phyloP scores from a whole-genome alignment of 257 asterid species.

The Eustoma russellianum region DNA sequence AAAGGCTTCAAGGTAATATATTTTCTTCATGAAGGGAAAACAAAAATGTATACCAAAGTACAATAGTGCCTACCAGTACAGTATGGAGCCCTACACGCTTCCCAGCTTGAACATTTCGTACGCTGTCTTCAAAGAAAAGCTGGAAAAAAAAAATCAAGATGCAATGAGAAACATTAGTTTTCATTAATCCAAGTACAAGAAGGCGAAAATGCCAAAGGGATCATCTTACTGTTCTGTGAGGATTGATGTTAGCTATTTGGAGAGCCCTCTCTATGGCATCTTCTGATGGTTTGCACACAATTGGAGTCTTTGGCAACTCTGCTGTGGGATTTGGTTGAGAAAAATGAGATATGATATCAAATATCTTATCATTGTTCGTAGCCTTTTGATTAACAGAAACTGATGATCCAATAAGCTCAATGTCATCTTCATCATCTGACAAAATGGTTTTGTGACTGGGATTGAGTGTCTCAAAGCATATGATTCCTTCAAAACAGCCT shows the following conservation, averaged over 20 bases:
- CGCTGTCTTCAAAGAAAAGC: slow-evolving; percentile 85
- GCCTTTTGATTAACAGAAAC: neutral
- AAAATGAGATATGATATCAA: slow-evolving; percentile 74
- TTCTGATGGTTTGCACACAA: slow-evolving; percentile 73
- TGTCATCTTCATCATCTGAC: slow-evolving; percentile 3
- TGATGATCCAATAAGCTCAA: neutral
- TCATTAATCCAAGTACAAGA: neutral
- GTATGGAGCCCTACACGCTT: slow-evolving; percentile 75
- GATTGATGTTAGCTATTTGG: slow-evolving; percentile 58
- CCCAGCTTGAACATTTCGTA: slow-evolving; percentile 61
- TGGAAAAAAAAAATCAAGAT: slow-evolving; percentile 14
- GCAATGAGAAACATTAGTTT: neutral
- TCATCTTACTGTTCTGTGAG: slow-evolving; percentile 51
- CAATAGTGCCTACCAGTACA: slow-evolving; percentile 46
- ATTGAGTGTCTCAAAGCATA: slow-evolving; percentile 85
- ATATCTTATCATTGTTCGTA: slow-evolving; percentile 21
- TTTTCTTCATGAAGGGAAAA: neutral
- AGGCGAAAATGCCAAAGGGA: neutral
- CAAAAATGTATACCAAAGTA: neutral
- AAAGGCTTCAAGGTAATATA: neutral
- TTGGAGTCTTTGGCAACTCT: slow-evolving; percentile 35
- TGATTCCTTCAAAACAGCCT: slow-evolving; percentile 80
- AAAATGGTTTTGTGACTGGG: slow-evolving; percentile 21
- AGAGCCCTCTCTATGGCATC: slow-evolving; percentile 67
- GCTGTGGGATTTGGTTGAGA: slow-evolving; percentile 21